Evolutionary conservation across 2,329 filamentous ascomycete genomes (phyloP), one percentile per base, ranked within the genome.

Genomic region (Dactylellina sp.): DNA sequence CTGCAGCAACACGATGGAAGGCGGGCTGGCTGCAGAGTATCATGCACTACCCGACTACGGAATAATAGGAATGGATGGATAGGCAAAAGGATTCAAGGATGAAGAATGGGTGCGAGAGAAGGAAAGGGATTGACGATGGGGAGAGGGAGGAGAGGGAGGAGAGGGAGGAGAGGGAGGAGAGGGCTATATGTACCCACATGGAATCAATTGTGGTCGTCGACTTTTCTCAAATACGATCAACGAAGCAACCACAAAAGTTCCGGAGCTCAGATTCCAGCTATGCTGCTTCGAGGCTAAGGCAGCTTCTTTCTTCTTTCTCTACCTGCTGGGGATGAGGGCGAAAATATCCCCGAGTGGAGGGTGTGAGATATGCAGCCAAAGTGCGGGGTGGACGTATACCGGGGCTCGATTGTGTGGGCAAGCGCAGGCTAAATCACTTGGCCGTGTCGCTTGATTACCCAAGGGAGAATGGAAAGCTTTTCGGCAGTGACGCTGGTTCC

Each of bases 151-250:
- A 14, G n/a, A 50, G 28, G 25, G 28, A 53, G 37, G 12, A 44
- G 39, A 60, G 9, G 20, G 44, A 50, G 25, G 32, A 60, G 61
- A 40, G 61, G 61, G 70, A 74, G 70, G 70, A 61, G 68, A 35
- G 61, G 55, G 47, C 61, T 74, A 74, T 74, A 66, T 66, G 61
- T 74, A 74, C 70, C 70, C 70, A 74, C 70, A 74, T 74, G 70
- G 66, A 65, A 74, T 66, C 70, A 35, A 74, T 74, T 66, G 61
- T 74, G 70, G 70, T 52, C 70, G 60, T 59, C 70, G 70, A 53
- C 61, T 47, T 25, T 55, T 37, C 42, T 44, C 32, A 14, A 39
- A 53, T 16, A 14, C 42, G 56, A 55, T 65, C 61, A 52, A 40
- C 50, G 24, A 74, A 47, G 40, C 50, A 55, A 74, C 61, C 70